A percentile compares a stretch with the other conserved stretches of the same genome.
phyloP scores from a whole-genome alignment of 208 protist species.

The Wallacemonas collosoma region DNA sequence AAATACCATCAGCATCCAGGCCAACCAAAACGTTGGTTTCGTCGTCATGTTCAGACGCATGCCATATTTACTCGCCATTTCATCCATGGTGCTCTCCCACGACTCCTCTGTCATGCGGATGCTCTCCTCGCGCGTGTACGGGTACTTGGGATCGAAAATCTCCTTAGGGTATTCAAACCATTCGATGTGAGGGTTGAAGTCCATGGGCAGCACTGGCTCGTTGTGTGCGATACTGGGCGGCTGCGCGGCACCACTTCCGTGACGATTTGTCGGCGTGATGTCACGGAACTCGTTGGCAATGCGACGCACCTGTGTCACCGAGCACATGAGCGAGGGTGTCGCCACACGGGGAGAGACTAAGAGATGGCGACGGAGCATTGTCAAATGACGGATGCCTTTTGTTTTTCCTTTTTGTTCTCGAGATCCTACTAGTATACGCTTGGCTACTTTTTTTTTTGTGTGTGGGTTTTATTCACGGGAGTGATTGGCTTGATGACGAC shows the following conservation, averaged over 20 bases:
- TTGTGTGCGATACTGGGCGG: constrained; percentile 77
- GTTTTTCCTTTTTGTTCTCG: not conserved
- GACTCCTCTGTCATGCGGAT: constrained; percentile 91
- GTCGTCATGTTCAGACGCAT: constrained; percentile 87
- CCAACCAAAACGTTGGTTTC: constrained; percentile 87
- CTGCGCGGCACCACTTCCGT: constrained; percentile 34
- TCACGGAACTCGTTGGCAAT: constrained; percentile 66
- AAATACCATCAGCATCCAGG: constrained; percentile 81
- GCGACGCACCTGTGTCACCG: constrained; percentile 17
- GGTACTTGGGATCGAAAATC: constrained; percentile 89
- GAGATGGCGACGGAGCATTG: constrained; percentile 20
- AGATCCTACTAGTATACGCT: not conserved
- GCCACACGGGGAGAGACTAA: not conserved
- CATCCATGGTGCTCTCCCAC: constrained; percentile 89
- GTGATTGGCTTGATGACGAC: too few relatives aligned
- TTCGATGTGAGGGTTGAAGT: constrained; percentile 93
- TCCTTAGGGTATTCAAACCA: constrained; percentile 93
- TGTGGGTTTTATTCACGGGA: not conserved
- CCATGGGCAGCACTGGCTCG: constrained; percentile 85
- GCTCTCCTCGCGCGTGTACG: constrained; percentile 89
- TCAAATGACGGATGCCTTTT: not conserved
- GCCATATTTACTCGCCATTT: constrained; percentile 90
- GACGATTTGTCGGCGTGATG: constrained; percentile 21
- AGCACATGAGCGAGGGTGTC: too few relatives aligned
- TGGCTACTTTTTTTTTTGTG: not conserved